phyloP scores from a whole-genome alignment of 2,329 filamentous ascomycete species.

The Cladosporium cucumerinum region DNA sequence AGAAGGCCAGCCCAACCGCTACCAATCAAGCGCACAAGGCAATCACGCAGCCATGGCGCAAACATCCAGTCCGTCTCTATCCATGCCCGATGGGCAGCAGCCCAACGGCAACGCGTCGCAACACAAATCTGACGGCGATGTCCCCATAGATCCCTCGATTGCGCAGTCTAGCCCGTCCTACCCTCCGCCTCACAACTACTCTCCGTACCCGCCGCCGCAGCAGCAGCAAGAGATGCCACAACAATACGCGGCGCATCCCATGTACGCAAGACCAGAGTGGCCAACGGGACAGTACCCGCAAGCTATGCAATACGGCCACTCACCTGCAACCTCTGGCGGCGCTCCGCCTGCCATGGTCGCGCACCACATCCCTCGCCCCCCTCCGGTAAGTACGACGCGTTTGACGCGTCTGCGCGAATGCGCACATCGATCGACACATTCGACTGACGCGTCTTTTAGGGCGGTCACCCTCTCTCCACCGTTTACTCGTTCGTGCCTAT shows the following conservation, averaged over 20 bases:
- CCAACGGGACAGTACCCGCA: conserved; percentile 58
- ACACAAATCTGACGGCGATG: conserved; percentile 85
- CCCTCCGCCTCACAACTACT: conserved; percentile 74
- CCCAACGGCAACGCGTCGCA: conserved; percentile 53
- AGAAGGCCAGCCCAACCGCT: conserved; percentile 72
- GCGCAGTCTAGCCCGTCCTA: conserved; percentile 90
- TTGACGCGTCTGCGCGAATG: conserved; percentile 15
- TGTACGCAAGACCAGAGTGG: conserved; percentile 71
- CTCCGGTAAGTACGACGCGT: conserved; percentile 52
- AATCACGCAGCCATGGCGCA: conserved; percentile 91
- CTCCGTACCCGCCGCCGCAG: conserved; percentile 71
- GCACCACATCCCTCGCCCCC: conserved; percentile 56
- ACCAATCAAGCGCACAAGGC: conserved; percentile 71
- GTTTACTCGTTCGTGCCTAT: conserved; percentile 98
- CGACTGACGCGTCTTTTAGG: conserved; percentile 36
- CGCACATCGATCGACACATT: neutral
- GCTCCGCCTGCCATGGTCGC: conserved; percentile 56
- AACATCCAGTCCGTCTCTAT: conserved; percentile 96
- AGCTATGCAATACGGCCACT: conserved; percentile 45
- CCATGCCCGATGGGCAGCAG: conserved; percentile 78
- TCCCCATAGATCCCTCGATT: conserved; percentile 99
- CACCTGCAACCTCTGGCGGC: conserved; percentile 57
- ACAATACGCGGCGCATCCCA: conserved; percentile 66
- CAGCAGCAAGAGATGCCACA: conserved; percentile 76
- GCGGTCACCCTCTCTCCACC: conserved; percentile 59